Conservation (phyloP, 805 yeast species). For the Saccharomycopsis fermentans region DNA sequence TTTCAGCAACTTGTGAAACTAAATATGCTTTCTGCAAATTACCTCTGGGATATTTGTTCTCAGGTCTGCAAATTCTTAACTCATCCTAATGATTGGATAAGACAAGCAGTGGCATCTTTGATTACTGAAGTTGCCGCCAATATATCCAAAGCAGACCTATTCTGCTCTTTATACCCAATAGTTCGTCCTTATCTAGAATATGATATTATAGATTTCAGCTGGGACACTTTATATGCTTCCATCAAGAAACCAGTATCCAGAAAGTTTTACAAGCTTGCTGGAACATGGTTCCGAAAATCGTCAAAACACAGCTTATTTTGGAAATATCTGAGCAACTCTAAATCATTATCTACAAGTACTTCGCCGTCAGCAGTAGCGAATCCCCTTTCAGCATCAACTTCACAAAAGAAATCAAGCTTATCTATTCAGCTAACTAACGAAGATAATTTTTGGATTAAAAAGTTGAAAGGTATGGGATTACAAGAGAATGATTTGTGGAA, state of each 20-base stretch:
- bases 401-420: neutral
- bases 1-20: conserved; percentile 46
- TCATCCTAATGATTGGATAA: conserved; percentile 83
- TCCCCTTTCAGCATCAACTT: neutral
- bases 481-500: conserved; percentile 75
- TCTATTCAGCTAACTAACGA: conserved; percentile 47
- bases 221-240: conserved; percentile 58
- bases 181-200: conserved; percentile 66
- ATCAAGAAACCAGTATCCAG: conserved; percentile 59
- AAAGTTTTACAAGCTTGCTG: conserved; percentile 50
- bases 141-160: conserved; percentile 65
- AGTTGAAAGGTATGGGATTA: conserved; percentile 64
- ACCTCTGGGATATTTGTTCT: conserved; percentile 45
- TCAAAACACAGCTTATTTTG: conserved; percentile 8
- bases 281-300: conserved; percentile 56
- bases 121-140: conserved; percentile 52
- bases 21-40: conserved; percentile 43
- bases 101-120: conserved; percentile 56
- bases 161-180: conserved; percentile 75
- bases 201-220: conserved; percentile 59
- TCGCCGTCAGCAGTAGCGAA: conserved; percentile 2
- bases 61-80: conserved; percentile 47
- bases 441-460: conserved; percentile 65
- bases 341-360: neutral
- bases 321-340: neutral